Conservation (phyloP, 495 filamentous ascomycete genomes). For the Lasiosphaeriaceae sp. region DNA sequence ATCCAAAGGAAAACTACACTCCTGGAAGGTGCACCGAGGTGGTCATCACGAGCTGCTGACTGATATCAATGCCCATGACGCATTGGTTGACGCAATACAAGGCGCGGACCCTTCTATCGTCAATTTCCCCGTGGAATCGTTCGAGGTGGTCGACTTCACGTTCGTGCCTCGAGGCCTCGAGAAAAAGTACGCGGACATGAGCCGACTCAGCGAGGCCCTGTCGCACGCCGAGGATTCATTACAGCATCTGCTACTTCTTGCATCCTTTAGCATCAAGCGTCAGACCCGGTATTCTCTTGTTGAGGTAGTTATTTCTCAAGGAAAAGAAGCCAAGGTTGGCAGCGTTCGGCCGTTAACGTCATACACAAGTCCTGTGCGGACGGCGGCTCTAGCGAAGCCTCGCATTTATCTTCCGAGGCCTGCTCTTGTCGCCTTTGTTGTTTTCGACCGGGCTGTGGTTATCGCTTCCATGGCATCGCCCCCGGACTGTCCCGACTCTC, state of each 20-base stretch:
- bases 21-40: conserved; percentile 84
- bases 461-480: conserved; percentile 62
- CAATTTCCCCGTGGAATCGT: conserved; percentile 30
- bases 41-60: conserved; percentile 58
- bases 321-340: conserved; percentile 36
- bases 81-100: conserved; percentile 30
- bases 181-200: conserved; percentile 37
- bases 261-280: conserved; percentile 30
- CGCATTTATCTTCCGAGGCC: conserved; percentile 74
- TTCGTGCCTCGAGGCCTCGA: conserved; percentile 43
- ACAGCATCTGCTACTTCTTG: conserved; percentile 43
- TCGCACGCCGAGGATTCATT: conserved; percentile 36
- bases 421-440: conserved; percentile 73
- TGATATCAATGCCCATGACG: conserved; percentile 40
- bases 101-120: conserved; percentile 24
- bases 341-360: conserved; percentile 59
- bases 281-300: conserved; percentile 40
- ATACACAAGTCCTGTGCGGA: conserved; percentile 47
- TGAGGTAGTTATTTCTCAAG: conserved; percentile 39
- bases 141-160: conserved; percentile 47
- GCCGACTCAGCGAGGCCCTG: conserved; percentile 36
- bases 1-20: conserved; percentile 66
- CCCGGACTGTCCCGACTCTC: conserved; percentile 62
- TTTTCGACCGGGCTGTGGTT: conserved; percentile 71
- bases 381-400: conserved; percentile 48